Evolutionary conservation across 2,329 filamentous ascomycete species (phyloP).

Genomic region (Clonostachys rhizophaga): DNA sequence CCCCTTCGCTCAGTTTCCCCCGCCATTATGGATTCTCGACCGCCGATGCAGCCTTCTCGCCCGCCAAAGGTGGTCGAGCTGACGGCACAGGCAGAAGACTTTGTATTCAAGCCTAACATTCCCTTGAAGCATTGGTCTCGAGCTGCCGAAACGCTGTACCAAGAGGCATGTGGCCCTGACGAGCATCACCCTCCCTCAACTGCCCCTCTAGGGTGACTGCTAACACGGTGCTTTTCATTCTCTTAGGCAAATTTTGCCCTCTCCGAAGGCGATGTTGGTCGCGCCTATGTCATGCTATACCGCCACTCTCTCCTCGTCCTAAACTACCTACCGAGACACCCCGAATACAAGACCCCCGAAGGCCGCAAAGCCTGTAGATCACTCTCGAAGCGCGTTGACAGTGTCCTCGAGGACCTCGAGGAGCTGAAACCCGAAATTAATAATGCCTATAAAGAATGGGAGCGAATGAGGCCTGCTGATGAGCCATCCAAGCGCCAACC

Average conservation of each 20-base stretch:
- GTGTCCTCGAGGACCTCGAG: slow-evolving; percentile 69
- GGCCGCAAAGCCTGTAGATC: slow-evolving; percentile 58
- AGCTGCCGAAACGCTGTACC: slow-evolving; percentile 72
- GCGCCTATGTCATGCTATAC: slow-evolving; percentile 88
- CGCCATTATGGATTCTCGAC: not conserved
- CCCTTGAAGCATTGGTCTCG: slow-evolving; percentile 78
- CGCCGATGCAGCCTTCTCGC: slow-evolving; percentile 27
- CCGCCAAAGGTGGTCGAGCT: slow-evolving; percentile 75
- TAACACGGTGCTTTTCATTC: not conserved
- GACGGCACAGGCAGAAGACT: slow-evolving; percentile 68
- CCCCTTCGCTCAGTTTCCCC: no score
- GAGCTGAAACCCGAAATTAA: slow-evolving; percentile 74
- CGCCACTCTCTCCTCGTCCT: slow-evolving; percentile 84
- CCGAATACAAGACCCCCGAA: slow-evolving; percentile 64
- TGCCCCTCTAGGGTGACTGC: no score
- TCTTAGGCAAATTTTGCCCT: slow-evolving; percentile 77
- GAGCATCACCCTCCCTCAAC: no score
- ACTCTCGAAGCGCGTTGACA: slow-evolving; percentile 42
- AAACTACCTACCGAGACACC: slow-evolving; percentile 69
- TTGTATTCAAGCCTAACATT: slow-evolving; percentile 74
- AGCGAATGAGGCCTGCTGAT: slow-evolving; percentile 40
- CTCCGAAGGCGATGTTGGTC: slow-evolving; percentile 77
- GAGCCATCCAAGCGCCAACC: slow-evolving; percentile 7
- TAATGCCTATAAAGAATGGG: slow-evolving; percentile 64
- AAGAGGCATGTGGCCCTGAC: slow-evolving; percentile 59